Percentiles rank a stretch among this genome's conserved stretches.
Evolutionary conservation across 129 eudicot genomes (phyloP).

Genomic region (Scalesia atractyloides): DNA sequence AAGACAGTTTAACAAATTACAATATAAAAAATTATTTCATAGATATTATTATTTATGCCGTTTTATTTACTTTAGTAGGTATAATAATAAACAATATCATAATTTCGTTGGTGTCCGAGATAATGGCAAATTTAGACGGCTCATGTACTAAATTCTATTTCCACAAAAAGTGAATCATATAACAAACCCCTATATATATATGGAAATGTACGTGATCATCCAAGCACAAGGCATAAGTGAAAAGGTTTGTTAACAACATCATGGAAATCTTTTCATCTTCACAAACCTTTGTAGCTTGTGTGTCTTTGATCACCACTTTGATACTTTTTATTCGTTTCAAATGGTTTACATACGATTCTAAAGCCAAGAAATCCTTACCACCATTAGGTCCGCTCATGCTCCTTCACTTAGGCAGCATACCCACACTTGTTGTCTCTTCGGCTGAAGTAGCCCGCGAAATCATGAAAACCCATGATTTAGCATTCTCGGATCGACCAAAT

Average conservation of each 20-base stretch:
- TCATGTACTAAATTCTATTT: too few relatives aligned
- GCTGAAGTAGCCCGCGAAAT: slow-evolving; percentile 2
- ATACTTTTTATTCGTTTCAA: neutral
- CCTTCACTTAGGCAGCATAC: slow-evolving; percentile 1
- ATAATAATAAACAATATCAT: too few relatives aligned
- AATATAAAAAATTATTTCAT: too few relatives aligned
- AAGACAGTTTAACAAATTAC: too few relatives aligned
- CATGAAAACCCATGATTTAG: neutral
- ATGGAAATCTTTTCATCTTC: neutral
- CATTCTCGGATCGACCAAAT: neutral
- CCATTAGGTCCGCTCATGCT: slow-evolving; percentile 9
- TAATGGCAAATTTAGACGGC: too few relatives aligned
- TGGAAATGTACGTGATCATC: neutral
- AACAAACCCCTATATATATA: neutral
- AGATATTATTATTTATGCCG: too few relatives aligned
- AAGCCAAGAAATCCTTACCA: neutral
- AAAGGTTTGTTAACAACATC: neutral
- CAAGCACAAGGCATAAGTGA: neutral
- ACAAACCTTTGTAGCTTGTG: neutral
- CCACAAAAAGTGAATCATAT: too few relatives aligned
- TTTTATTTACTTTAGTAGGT: too few relatives aligned
- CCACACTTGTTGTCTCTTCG: neutral
- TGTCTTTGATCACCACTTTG: neutral
- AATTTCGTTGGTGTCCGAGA: too few relatives aligned
- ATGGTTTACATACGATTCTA: neutral